Base-by-base conservation (phyloP, 140 eudicot species). In the Stevia rebaudiana region DNA sequence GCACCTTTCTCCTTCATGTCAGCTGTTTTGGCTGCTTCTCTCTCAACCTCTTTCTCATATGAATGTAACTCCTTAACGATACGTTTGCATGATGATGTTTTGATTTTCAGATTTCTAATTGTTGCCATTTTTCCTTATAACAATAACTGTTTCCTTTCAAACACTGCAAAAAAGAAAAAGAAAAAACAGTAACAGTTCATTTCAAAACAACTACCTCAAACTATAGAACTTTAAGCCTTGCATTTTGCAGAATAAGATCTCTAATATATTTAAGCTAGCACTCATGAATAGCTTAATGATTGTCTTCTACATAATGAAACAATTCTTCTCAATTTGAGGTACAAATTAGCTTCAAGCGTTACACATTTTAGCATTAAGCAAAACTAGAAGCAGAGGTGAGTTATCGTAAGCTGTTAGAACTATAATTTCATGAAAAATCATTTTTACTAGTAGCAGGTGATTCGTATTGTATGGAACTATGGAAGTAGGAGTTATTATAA, bases 1-100 rank as follows among this genome's bases (percentile, higher is more conserved):
- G 97, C 95, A 11, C 84, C 88, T 46, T 86, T 86, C 61, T 85
- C 94, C 90, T 88, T 88, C 98, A 92, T 92, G 65, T 68, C 87
- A 72, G 95, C 87, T 1, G 92, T 85, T 75, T 88, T 92, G 42
- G 98, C 94, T 6, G 96, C 84, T 76, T 92, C 99, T 69, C 77
- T 72, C 67, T 88, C 97, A 46, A 92, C 97, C 80, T 92, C 95
- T 72, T 85, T 83, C 90, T 88, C 92, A 65, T 92, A 92, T 33
- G 88, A 85, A 56, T 78, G 78, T 5, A 92, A 81, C 79, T 92
- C 99, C 77, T 92, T 92, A 35, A 83, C 86, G 33, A 88, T 81
- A 7, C 95, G 86, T 79, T 88, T 88, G 85, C 99, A 92, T 33
- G 96, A 76, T 4, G 94, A 70, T 11, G 97, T 88, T 84, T 92